Percentiles rank a stretch among this genome's conserved stretches.
phyloP scores from a whole-genome alignment of 306 rosid species.

The Cotoneaster glaucophyllus region DNA sequence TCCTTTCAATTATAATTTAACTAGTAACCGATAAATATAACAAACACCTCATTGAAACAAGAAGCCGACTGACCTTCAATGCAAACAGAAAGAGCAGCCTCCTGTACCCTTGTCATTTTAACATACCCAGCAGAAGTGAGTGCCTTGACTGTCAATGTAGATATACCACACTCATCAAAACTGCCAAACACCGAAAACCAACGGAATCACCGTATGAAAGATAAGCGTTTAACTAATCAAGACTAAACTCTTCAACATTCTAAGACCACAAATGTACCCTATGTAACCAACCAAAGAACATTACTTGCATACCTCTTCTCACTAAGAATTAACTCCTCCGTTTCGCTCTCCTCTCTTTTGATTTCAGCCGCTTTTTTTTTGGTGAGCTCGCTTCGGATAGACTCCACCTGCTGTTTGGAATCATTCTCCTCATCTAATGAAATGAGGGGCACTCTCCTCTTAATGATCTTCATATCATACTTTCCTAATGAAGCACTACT shows the following conservation, averaged over 20 bases:
- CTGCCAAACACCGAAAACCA: constrained; percentile 28
- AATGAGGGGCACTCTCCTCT: constrained; percentile 48
- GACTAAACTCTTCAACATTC: background rate
- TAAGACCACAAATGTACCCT: background rate
- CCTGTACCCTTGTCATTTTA: constrained; percentile 78
- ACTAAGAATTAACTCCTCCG: constrained; percentile 40
- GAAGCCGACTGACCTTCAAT: constrained; percentile 57
- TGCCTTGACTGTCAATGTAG: constrained; percentile 69
- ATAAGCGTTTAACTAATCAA: background rate
- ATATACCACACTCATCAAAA: constrained; percentile 79
- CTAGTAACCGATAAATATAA: background rate
- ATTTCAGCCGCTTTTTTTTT: constrained; percentile 39
- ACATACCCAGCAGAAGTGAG: constrained; percentile 69
- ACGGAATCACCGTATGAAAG: background rate
- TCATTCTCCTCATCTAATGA: constrained; percentile 33
- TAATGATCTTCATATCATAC: constrained; percentile 55
- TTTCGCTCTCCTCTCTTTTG: constrained; percentile 12
- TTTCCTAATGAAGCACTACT: constrained; percentile 76
- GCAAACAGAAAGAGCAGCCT: constrained; percentile 58
- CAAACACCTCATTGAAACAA: background rate
- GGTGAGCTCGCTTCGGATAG: constrained; percentile 50
- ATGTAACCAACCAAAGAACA: background rate
- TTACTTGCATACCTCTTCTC: constrained; percentile 46
- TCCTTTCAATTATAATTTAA: no score
- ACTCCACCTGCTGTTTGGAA: constrained; percentile 52